These are phyloP conservation scores for Xylaria sp. DNA, from an alignment of 2,329 filamentous ascomycete genomes.

Conservation along the genomic window DNA sequence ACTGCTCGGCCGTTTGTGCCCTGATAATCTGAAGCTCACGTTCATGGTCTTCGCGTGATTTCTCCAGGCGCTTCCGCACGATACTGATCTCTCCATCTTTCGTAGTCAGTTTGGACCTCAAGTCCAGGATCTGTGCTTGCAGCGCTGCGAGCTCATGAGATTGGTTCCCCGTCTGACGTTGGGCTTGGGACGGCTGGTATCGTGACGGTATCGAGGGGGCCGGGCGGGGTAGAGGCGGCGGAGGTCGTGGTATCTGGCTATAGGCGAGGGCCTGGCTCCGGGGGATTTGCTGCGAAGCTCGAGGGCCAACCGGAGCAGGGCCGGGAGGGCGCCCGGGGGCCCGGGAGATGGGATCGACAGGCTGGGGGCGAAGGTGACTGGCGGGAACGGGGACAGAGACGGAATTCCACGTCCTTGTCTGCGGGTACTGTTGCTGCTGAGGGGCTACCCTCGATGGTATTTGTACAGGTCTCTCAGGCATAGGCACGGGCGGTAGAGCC, in stretches of 20 bases:
- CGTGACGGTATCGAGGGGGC: slow-evolving; percentile 48
- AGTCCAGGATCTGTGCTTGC: slow-evolving; percentile 63
- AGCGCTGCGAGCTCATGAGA: slow-evolving; percentile 58
- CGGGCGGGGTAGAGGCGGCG: slow-evolving; percentile 48
- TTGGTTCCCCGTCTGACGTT: slow-evolving; percentile 39
- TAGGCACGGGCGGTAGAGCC: slow-evolving; percentile 41
- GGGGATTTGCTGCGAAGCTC: slow-evolving; percentile 36
- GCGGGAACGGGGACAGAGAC: slow-evolving; percentile 42
- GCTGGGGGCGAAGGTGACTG: slow-evolving; percentile 42
- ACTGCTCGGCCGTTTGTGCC: slow-evolving; percentile 71
- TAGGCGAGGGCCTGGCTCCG: slow-evolving; percentile 49
- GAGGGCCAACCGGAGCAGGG: slow-evolving; percentile 19
- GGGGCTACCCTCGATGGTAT: slow-evolving; percentile 25
- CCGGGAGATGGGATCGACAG: slow-evolving; percentile 33
- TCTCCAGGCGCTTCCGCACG: slow-evolving; percentile 76
- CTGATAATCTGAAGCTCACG: slow-evolving; percentile 70
- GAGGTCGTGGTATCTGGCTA: slow-evolving; percentile 56
- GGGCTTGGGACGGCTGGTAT: slow-evolving; percentile 52
- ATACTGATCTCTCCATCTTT: slow-evolving; percentile 80
- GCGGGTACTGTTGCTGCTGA: slow-evolving; percentile 36
- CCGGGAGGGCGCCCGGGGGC: slow-evolving; percentile 22
- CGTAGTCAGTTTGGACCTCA: slow-evolving; percentile 67
- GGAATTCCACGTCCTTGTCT: slow-evolving; percentile 38
- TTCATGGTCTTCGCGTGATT: slow-evolving; percentile 70
- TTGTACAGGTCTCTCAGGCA: slow-evolving; percentile 20